phyloP scores from a whole-genome alignment of 176 grass and related monocot genomes.

The Paspalum vaginatum region DNA sequence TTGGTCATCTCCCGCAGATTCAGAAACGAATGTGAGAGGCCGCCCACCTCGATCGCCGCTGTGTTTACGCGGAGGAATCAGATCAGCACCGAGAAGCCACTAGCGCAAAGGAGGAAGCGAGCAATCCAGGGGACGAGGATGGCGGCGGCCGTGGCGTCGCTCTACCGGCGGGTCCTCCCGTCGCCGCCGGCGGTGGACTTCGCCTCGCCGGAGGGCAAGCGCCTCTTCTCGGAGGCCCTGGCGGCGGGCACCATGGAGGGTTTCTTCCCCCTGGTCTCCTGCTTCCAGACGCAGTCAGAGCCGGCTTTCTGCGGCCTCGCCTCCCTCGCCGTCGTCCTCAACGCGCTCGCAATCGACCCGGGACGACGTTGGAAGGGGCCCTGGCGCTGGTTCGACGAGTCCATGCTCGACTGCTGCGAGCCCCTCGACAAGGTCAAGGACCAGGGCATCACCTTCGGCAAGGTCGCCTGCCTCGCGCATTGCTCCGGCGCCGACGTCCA shows the following conservation, averaged over 20 bases:
- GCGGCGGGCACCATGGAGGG: constrained; percentile 82
- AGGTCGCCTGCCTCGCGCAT: constrained; percentile 86
- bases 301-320: constrained; percentile 89
- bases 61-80: constrained; percentile 5
- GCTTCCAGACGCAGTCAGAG: constrained; percentile 90
- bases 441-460: constrained; percentile 85
- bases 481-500: constrained; percentile 85
- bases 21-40: neutral
- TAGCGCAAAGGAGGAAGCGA: neutral
- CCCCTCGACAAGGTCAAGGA: constrained; percentile 86
- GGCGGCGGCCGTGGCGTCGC: constrained; percentile 61
- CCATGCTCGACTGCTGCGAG: constrained; percentile 98
- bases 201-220: constrained; percentile 78
- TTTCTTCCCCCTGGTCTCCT: constrained; percentile 81
- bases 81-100: constrained; percentile 4
- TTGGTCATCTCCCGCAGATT: neutral
- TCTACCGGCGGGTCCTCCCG: constrained; percentile 82
- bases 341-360: constrained; percentile 86
- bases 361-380: constrained; percentile 82
- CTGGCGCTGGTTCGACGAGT: constrained; percentile 99
- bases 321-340: constrained; percentile 78
- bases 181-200: constrained; percentile 95
- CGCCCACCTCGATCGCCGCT: neutral
- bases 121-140: neutral
- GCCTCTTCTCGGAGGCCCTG: constrained; percentile 71